Evolutionary conservation across 1,139 yeast genomes (phyloP).

Genomic region (Groenewaldozyma sp.): DNA sequence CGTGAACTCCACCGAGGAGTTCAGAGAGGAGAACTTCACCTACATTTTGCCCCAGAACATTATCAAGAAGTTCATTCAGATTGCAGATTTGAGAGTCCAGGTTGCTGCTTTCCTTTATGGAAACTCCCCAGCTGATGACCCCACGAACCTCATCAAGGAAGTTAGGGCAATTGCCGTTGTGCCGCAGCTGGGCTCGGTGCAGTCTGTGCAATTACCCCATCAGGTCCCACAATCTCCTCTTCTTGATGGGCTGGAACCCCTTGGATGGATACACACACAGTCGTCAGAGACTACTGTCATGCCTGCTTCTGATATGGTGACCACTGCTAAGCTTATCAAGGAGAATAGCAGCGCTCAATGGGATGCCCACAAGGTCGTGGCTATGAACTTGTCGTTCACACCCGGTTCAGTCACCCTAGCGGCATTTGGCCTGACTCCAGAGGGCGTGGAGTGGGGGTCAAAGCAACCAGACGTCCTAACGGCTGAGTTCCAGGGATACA

Average conservation of each 20-base stretch:
- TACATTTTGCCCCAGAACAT: slow-evolving; percentile 77
- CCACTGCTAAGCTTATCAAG: slow-evolving; percentile 41
- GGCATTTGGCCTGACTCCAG: slow-evolving; percentile 51
- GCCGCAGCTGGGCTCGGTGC: slow-evolving; percentile 78
- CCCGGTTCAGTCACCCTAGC: slow-evolving; percentile 80
- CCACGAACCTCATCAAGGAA: slow-evolving; percentile 62
- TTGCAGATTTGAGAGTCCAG: slow-evolving; percentile 75
- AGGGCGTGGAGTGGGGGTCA: slow-evolving; percentile 74
- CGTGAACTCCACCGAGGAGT: slow-evolving; percentile 52
- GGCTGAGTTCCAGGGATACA: slow-evolving; percentile 52
- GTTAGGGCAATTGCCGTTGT: slow-evolving; percentile 65
- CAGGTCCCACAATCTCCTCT: slow-evolving; percentile 35
- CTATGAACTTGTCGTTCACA: slow-evolving; percentile 61
- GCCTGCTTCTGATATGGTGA: slow-evolving; percentile 64
- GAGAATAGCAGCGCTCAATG: slow-evolving; percentile 31
- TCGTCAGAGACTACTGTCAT: slow-evolving; percentile 50
- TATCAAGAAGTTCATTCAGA: slow-evolving; percentile 65
- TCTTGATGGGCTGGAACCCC: slow-evolving; percentile 31
- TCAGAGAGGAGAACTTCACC: slow-evolving; percentile 48
- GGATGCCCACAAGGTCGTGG: slow-evolving; percentile 38
- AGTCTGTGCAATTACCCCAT: slow-evolving; percentile 53
- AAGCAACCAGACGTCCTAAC: slow-evolving; percentile 42
- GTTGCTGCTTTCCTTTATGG: slow-evolving; percentile 81
- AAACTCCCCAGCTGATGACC: slow-evolving; percentile 49
- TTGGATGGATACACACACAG: slow-evolving; percentile 54